Evolutionary conservation across 2,329 filamentous ascomycete genomes (phyloP), one percentile per base, ranked within the genome.

Genomic region (Erysiphe pulchra): DNA sequence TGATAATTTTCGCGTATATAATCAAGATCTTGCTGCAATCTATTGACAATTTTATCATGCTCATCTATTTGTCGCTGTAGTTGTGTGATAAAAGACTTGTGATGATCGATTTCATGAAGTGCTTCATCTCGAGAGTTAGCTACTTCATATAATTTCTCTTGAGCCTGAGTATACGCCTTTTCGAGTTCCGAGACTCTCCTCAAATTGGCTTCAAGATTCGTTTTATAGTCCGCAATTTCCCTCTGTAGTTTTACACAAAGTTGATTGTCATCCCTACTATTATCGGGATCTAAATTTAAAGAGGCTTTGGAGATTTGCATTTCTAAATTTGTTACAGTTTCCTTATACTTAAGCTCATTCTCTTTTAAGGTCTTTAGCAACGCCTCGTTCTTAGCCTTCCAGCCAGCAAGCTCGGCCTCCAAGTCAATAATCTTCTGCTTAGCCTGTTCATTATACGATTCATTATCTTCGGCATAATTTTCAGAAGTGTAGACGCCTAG

Each of bases 151-250:
- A 92, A 68, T 54, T 87, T 71, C 42, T 69, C 62, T 54, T 75
- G 72, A 44, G 80, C 71, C 24, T 69, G 68, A 31, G 70, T 60
- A 56, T 92, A 79, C 4, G 77, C 72, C 50, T 76, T 63, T 60
- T 93, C 84, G 13, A 93, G 67, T 51, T 80, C 72, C 2, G 75
- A 68, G 30, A 93, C 75, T 54, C 77, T 81, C 36, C 69, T 58
- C 12, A 75, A 66, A 54, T 86, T 82, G 51, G 65, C 69, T 50
- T 71, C 69, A 53, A 92, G 77, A 34, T 80, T 72, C 3, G 69
- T 64, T 62, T 81, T 86, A 62, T 92, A 85, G 56, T 84, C 76
- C 45, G 86, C 75, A 45, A 94, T 77, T 57, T 92, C 78, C 48
- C 63, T 68, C 50, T 80, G 79, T 38, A 94, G 62, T 40, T 66